Percentiles rank a stretch among this genome's conserved stretches.
Conservation (phyloP, 164 flowering plant species). For the Platanus orientalis region DNA sequence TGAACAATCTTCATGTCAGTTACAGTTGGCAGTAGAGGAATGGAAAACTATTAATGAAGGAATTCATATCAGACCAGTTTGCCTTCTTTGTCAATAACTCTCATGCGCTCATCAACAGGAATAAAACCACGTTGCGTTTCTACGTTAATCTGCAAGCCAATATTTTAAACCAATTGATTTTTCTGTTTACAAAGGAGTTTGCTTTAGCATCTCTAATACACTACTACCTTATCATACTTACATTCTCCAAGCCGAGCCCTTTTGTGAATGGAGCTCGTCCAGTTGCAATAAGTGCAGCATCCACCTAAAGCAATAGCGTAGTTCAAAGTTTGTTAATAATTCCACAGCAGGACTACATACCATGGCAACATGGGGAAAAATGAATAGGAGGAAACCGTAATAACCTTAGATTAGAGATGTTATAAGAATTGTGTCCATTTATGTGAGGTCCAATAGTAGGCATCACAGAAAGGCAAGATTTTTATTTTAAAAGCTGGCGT, state of each 20-base stretch:
- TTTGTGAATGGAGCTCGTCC: slow-evolving; percentile 97
- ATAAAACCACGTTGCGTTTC: slow-evolving; percentile 92
- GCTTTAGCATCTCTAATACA: slow-evolving; percentile 3
- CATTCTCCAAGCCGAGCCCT: slow-evolving; percentile 97
- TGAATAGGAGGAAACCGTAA: background rate
- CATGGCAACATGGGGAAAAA: too few species aligned
- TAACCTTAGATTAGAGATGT: background rate
- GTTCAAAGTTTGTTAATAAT: background rate
- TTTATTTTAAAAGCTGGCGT: background rate
- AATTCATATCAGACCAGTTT: slow-evolving; percentile 50
- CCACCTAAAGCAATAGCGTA: slow-evolving; percentile 52
- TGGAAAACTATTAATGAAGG: background rate
- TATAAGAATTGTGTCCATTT: background rate
- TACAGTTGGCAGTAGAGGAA: background rate
- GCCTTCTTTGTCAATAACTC: slow-evolving; percentile 77
- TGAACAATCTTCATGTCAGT: slow-evolving; percentile 11
- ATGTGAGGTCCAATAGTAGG: background rate
- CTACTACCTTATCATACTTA: slow-evolving; percentile 26
- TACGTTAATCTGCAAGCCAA: slow-evolving; percentile 63
- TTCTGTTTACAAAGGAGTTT: background rate
- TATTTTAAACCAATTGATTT: background rate
- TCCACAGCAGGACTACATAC: background rate
- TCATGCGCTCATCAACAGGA: slow-evolving; percentile 98
- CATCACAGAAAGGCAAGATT: background rate
- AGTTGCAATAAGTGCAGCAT: slow-evolving; percentile 98